Evolutionary conservation across 2,329 filamentous ascomycete species (phyloP), one percentile per base, ranked within the genome.

Genomic region (Colletotrichum sojae): DNA sequence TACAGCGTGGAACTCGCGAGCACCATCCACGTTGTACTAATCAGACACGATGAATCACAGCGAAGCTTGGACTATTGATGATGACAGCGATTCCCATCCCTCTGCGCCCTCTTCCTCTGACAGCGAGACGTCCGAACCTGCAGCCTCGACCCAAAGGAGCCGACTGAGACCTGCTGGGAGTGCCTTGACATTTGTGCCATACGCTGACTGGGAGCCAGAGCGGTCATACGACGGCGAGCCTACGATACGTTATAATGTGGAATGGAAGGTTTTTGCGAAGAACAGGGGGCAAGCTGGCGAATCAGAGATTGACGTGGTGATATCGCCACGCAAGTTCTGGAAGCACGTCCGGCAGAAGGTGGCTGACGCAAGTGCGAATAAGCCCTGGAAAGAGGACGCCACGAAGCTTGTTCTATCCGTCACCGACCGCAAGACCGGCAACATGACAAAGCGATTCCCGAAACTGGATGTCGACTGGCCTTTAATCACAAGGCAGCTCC

Each of bases 131-230:
- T 54, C 51, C 8, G 13, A 36, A 18, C 5, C 27, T 39, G 51
- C 51, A 54, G 9, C 51, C 18, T 54, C 36, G 18, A n/a, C 51
- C 27, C 51, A 54, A 6, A 54, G 16, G 36, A 39, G 51, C 51
- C 27, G 27, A 16, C 43, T 58, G 22, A 58, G 55, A 49, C 55
- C 43, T 8, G 40, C 39, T 27, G 55, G 22, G 8, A 25, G 22
- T 25, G 22, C 22, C 22, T 25, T 25, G 22, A 25, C 22, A 25
- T 63, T 63, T 15, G 43, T 63, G 20, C 51, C 12, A 31, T 56
- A 25, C 16, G 60, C 52, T 63, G 27, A 63, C 18, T 63, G 20
- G 52, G 51, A 63, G 51, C 60, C 45, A 63, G 60, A 40, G n/a
- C 25, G 4, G 22, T 25, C 4, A 25, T 25, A 25, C 22, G 22